A percentile compares a stretch with the other conserved stretches of the same genome.
phyloP scores from a whole-genome alignment of 148 eudicot species.

The Arctostaphylos glauca region DNA sequence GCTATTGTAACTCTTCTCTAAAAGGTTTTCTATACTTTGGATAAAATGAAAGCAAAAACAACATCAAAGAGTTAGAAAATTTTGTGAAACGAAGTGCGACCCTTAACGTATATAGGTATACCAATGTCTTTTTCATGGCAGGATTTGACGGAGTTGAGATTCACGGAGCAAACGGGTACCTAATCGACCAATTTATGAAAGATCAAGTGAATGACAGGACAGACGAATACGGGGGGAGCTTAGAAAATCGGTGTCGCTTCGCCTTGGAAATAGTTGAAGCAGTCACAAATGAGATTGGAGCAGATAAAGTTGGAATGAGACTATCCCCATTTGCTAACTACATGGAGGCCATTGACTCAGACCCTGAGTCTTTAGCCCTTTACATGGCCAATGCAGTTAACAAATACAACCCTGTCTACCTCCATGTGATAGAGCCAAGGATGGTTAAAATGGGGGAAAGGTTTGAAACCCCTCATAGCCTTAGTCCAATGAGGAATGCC shows the following conservation, averaged over 20 bases:
- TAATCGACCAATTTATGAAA: constrained; percentile 36
- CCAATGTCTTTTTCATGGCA: neutral
- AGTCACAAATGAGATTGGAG: constrained; percentile 26
- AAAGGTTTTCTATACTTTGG: no score
- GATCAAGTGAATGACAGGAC: constrained; percentile 28
- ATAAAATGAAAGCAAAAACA: neutral
- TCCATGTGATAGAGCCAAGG: constrained; percentile 29
- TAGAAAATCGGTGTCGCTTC: constrained; percentile 29
- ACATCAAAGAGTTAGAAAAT: neutral
- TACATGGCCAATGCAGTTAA: constrained; percentile 29
- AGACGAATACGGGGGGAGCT: constrained; percentile 29
- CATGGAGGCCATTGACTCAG: neutral
- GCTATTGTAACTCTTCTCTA: no score
- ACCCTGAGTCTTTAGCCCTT: constrained; percentile 8
- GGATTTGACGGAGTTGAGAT: constrained; percentile 45
- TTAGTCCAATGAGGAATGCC: neutral
- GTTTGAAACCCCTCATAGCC: neutral
- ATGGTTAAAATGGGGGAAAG: constrained; percentile 5
- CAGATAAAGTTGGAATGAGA: constrained; percentile 28
- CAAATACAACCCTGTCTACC: constrained; percentile 19
- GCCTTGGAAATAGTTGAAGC: constrained; percentile 26
- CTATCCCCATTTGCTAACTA: constrained; percentile 21
- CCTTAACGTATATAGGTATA: neutral
- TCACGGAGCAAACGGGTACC: constrained; percentile 34
- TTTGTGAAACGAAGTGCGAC: no score